Evolutionary conservation across 371 early-diverging fungal species (phyloP), one percentile per base, ranked within the genome.

Genomic region (Circinella minor): DNA sequence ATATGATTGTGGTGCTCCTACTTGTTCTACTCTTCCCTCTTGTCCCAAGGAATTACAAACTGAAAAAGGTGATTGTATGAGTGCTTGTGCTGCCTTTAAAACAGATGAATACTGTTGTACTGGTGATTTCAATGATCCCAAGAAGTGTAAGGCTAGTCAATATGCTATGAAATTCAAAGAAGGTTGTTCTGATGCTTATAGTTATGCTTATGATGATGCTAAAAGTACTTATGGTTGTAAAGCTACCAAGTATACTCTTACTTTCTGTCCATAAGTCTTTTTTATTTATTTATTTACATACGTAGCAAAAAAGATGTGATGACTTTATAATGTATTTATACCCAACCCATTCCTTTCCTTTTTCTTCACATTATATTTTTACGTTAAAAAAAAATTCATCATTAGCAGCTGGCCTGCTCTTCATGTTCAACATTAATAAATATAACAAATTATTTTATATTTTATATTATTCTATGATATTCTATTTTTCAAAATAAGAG

Each of bases 171-270:
- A 57, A 6, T 79, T 81, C 36, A 77, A 81, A 63, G 67, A 51
- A 39, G 69, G 54, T 11, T 83, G 84, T 68, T 83, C 83, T 7
- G 80, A 86, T 72, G 86, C 79, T 9, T 88, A 88, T 73, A 77
- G 76, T 36, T 88, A 80, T 70, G 84, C 84, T 61, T 88, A 80
- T 66, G 88, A 88, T 72, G 88, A 88, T 69, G 67, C 61, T 20
- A 78, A 78, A 9, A 75, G 75, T 65, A 83, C 81, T 36, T 82
- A 70, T 51, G 66, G 74, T 66, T 87, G 87, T 71, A 36, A 66
- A 3, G 66, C 77, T 18, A 63, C 70, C 37, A 73, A 72, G 17
- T 87, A 84, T 66, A 79, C 75, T 17, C 82, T 86, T 55, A 81
- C 81, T 14, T 79, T 83, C 54, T 86, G 86, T 39, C 77, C 77